phyloP scores from a whole-genome alignment of 2,329 filamentous ascomycete genomes.

The Nemania serpens region DNA sequence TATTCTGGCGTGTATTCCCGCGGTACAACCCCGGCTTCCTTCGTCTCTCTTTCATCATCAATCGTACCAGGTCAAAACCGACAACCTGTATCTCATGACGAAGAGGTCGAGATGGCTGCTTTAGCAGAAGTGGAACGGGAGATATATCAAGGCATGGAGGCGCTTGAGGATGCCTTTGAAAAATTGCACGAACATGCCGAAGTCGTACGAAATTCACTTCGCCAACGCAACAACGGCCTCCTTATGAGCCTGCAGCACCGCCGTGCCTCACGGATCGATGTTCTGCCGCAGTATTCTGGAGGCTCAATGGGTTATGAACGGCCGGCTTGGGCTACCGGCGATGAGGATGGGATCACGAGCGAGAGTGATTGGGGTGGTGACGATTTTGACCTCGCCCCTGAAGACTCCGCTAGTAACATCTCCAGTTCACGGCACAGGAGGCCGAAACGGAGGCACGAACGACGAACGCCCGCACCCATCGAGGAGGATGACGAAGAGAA shows the following conservation, averaged over 20 bases:
- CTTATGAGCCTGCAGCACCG: constrained; percentile 66
- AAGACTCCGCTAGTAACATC: constrained; percentile 82
- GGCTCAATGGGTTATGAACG: constrained; percentile 54
- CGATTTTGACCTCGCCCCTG: constrained; percentile 67
- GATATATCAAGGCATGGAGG: constrained; percentile 93
- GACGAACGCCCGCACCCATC: constrained; percentile 73
- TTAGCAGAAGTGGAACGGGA: constrained; percentile 91
- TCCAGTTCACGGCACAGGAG: constrained; percentile 70
- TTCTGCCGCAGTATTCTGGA: constrained; percentile 56
- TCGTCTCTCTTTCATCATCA: constrained; percentile 44
- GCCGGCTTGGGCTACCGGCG: constrained; percentile 51
- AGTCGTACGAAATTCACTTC: constrained; percentile 74
- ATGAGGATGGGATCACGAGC: constrained; percentile 53
- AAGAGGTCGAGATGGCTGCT: constrained; percentile 89
- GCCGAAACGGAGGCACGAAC: constrained; percentile 69
- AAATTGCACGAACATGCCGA: constrained; percentile 86
- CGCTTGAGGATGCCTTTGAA: constrained; percentile 91
- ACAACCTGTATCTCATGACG: constrained; percentile 80
- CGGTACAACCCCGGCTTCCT: constrained; percentile 59
- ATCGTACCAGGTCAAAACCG: constrained; percentile 48
- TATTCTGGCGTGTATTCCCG: constrained; percentile 58
- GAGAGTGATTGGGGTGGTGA: constrained; percentile 65
- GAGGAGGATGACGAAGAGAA: constrained; percentile 66
- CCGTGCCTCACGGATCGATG: constrained; percentile 55
- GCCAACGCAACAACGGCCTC: constrained; percentile 81